Percentiles rank a stretch among this genome's conserved stretches.
These are phyloP conservation scores for Pisolithus orientalis DNA, from an alignment of 768 basidiomycete species.

Conservation along the genomic window DNA sequence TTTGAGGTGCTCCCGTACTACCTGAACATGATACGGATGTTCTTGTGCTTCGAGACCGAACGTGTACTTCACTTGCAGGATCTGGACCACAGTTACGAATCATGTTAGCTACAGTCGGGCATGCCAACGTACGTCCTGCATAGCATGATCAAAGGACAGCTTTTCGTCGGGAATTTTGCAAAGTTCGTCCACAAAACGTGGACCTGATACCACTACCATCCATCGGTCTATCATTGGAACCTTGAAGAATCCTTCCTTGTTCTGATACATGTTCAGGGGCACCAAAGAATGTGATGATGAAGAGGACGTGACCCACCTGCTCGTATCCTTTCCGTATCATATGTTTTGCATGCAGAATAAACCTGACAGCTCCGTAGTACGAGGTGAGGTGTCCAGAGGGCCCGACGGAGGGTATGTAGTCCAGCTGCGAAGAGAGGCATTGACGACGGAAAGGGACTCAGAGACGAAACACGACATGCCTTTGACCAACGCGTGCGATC, in stretches of 20 bases:
- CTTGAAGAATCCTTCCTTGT: slow-evolving; percentile 35
- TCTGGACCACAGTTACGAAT: slow-evolving; percentile 17
- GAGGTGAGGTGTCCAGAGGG: slow-evolving; percentile 30
- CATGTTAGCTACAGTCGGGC: slow-evolving; percentile 7
- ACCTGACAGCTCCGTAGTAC: slow-evolving; percentile 25
- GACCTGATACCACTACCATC: slow-evolving; percentile 39
- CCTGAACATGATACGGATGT: slow-evolving; percentile 31
- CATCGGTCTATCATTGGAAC: slow-evolving; percentile 39
- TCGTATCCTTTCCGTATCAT: slow-evolving; percentile 33
- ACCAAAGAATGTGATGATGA: neutral
- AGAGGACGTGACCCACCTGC: slow-evolving; percentile 16
- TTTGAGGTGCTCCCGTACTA: slow-evolving; percentile 27
- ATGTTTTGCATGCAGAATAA: slow-evolving; percentile 23
- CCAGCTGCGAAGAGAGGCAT: slow-evolving; percentile 15
- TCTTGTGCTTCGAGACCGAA: slow-evolving; percentile 29
- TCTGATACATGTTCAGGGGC: slow-evolving; percentile 16
- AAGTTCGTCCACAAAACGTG: slow-evolving; percentile 43
- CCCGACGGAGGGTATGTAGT: slow-evolving; percentile 30
- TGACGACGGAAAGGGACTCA: neutral
- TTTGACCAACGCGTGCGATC: slow-evolving; percentile 21
- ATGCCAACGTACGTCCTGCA: slow-evolving; percentile 30
- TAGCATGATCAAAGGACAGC: slow-evolving; percentile 36
- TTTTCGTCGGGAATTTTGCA: slow-evolving; percentile 42
- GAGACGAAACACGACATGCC: slow-evolving; percentile 7
- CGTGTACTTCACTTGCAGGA: slow-evolving; percentile 33